A percentile compares a stretch with the other conserved stretches of the same genome.
phyloP scores from a whole-genome alignment of 2,329 filamentous ascomycete species.

The Emydomyces testavorans region DNA sequence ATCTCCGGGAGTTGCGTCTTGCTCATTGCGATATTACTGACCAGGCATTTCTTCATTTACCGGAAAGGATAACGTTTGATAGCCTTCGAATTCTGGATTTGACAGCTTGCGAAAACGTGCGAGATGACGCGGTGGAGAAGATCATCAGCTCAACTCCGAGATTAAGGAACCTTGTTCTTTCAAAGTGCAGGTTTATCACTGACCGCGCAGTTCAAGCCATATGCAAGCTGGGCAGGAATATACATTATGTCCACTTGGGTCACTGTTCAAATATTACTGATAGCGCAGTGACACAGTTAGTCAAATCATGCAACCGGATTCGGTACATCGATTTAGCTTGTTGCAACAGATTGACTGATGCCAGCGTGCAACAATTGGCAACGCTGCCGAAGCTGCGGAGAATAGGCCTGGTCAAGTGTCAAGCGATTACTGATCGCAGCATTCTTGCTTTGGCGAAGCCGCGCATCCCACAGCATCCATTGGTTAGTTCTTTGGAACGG shows the following conservation, averaged over 20 bases:
- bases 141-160: conserved; percentile 80
- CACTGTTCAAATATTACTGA: conserved; percentile 91
- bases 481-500: conserved; percentile 66
- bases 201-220: conserved; percentile 81
- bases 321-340: conserved; percentile 97
- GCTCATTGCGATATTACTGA: conserved; percentile 81
- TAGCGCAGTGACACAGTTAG: conserved; percentile 69
- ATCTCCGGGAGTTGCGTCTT: conserved; percentile 81
- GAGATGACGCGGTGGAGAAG: conserved; percentile 75
- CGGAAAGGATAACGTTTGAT: conserved; percentile 60
- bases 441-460: conserved; percentile 72
- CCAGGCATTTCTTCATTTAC: conserved; percentile 71
- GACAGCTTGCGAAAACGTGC: conserved; percentile 73
- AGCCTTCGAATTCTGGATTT: conserved; percentile 86
- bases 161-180: conserved; percentile 81
- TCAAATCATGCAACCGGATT: conserved; percentile 80
- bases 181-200: conserved; percentile 88
- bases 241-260: conserved; percentile 92
- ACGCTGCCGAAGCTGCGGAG: conserved; percentile 83
- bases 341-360: conserved; percentile 77
- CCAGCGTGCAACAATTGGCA: conserved; percentile 72
- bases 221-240: conserved; percentile 78
- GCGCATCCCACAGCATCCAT: conserved; percentile 41
- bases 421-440: conserved; percentile 76
- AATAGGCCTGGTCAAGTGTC: conserved; percentile 91